Evolutionary conservation across 495 filamentous ascomycete genomes (phyloP), one percentile per base, ranked within the genome.

Genomic region (Penicillium argentinense): DNA sequence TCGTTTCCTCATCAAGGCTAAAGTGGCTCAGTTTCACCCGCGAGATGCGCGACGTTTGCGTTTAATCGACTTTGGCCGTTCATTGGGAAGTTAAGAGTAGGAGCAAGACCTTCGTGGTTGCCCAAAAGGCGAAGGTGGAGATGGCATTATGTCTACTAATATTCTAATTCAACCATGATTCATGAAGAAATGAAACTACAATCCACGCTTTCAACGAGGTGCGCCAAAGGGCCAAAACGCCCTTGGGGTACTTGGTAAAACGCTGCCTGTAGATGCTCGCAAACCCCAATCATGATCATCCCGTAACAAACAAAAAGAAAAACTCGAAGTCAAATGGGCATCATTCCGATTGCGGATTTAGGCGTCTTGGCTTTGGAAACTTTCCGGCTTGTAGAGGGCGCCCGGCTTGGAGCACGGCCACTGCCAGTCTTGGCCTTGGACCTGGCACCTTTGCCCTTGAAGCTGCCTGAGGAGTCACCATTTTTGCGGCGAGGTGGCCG

Each of bases 21-120:
- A 87, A 58, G 84, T 92, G 24, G 91, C 91, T 16, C 83, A 89
- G 53, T 93, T 93, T 49, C 87, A 95, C 66, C 88, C 91, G 2
- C 82, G 80, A 47, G 89, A 96, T 68, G 87, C 91, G 0, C 77
- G 76, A 41, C 80, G 77, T 58, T 56, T 96, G 50, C 80, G 86
- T 32, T 68, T 96, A 38, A 79, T 95, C 49, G 88, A 95, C 67
- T 96, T 96, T 73, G 89, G 87, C 8, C 79, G 85, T 45, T 84
- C 86, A 36, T 55, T 95, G 30, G 84, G 87, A 45, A 81, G 84
- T 45, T 86, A 65, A 73, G 18, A 17, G 33, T 26, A 5, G 12
- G 13, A 30, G 3, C 5, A 30, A n/a, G 28, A 30, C 12, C 3
- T 21, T 26, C 25, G 9, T 36, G 12, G 17, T 21, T 36, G 17